Evolutionary conservation across 148 eudicot genomes (phyloP), one percentile per base, ranked within the genome.

Genomic region (Suaeda aralocaspica): DNA sequence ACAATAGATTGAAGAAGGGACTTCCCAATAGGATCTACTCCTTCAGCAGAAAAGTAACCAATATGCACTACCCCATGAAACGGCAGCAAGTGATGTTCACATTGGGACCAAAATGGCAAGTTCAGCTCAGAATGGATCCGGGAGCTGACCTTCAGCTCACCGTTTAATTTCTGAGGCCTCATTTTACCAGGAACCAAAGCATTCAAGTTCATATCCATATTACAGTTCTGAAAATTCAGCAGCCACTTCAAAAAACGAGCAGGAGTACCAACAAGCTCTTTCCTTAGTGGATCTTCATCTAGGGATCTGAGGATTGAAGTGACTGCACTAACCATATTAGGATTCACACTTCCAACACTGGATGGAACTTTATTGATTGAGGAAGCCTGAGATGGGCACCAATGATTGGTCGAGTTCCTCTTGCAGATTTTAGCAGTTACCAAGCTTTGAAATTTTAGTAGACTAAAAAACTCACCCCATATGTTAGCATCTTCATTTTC

Each of bases 51-150:
- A 36, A 81, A 73, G 53, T 91, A 94, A 12, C 97, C 99, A 44
- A 91, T 76, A 50, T 94, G 99, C 52, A 91, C 97, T 5, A 91
- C 89, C 33, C 99, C 99, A 29, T 94, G 81, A 69, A 94, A 94
- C 4, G 99, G 99, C 16, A 94, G 97, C 70, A 94, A 79, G 66
- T 94, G 99, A 68, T 94, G 99, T 72, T 94, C 97, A 68, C 99
- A 94, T 6, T 87, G 96, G 14, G 99, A 94, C 87, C 93, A 91
- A 59, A 94, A 86, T 6, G 93, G 74, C 58, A 94, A 72, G 72
- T 80, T 91, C 55, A 89, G 62, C 76, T 86, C 99, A 5, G 82
- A 76, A 55, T 62, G 69, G n/a, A 87, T 74, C 45, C 59, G 68
- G 8, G 71, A 60, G 31, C 8, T 59, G 30, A 11, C 29, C 33